A percentile compares a stretch with the other conserved stretches of the same genome.
Evolutionary conservation across 23 red algal genomes (phyloP).

Genomic region (Chondrus crispus): DNA sequence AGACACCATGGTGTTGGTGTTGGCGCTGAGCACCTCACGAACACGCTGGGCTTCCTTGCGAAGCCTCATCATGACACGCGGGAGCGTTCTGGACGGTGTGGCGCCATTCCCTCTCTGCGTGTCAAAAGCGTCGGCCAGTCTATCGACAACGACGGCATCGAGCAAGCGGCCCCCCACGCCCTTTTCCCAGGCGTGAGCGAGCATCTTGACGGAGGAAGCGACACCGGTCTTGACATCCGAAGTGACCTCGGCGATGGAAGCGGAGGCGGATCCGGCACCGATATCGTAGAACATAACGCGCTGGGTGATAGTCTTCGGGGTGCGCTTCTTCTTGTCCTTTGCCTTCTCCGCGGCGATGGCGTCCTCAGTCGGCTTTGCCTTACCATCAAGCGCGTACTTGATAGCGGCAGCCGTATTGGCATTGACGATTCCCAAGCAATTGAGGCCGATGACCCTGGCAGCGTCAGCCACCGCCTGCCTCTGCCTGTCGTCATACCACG

Average conservation of each 20-base stretch:
- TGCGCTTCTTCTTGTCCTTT: slow-evolving; percentile 68
- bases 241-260: slow-evolving; percentile 74
- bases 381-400: slow-evolving; percentile 81
- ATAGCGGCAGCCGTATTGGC: slow-evolving; percentile 84
- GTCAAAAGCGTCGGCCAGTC: slow-evolving; percentile 56
- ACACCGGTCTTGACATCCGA: slow-evolving; percentile 43
- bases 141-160: slow-evolving; percentile 62
- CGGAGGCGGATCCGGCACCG: slow-evolving; percentile 66
- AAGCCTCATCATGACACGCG: slow-evolving; percentile 83
- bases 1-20: slow-evolving; percentile 66
- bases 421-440: slow-evolving; percentile 76
- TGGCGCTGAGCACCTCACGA: slow-evolving; percentile 88
- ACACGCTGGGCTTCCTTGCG: slow-evolving; percentile 79
- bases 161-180: slow-evolving; percentile 63
- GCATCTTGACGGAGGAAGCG: slow-evolving; percentile 63
- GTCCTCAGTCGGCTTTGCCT: slow-evolving; percentile 48
- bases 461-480: slow-evolving; percentile 69
- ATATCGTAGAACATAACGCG: slow-evolving; percentile 86
- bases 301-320: slow-evolving; percentile 53
- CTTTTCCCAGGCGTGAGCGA: slow-evolving; percentile 74
- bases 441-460: slow-evolving; percentile 67
- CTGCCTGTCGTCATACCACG: slow-evolving; percentile 71
- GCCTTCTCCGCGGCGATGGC: slow-evolving; percentile 25
- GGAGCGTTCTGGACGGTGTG: slow-evolving; percentile 23
- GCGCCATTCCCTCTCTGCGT: slow-evolving; percentile 47